These are phyloP conservation scores for Phytophthora pluvialis DNA, from an alignment of 352 stramenopile genomes.

Conservation along the genomic window DNA sequence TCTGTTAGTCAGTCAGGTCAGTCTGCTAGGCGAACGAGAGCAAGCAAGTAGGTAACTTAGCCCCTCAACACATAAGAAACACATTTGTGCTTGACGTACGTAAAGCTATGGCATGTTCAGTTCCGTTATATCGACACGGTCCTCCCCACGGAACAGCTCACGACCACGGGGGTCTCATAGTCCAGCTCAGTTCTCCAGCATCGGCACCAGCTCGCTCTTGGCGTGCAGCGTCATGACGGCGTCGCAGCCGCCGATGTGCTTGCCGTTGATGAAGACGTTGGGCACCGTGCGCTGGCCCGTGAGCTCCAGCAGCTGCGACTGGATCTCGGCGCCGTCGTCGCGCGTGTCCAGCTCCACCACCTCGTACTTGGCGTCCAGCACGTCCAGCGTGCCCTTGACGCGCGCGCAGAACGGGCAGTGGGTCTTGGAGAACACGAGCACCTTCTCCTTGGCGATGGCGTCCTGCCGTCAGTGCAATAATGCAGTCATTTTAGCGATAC, in stretches of 20 bases:
- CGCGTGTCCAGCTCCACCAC: constrained; percentile 76
- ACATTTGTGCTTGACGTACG: constrained; percentile 26
- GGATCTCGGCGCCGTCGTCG: constrained; percentile 91
- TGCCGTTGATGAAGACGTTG: constrained; percentile 98
- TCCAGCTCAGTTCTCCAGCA: constrained; percentile 55
- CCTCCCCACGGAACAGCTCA: no score
- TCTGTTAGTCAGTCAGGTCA: constrained; percentile 14
- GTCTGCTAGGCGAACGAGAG: constrained; percentile 12
- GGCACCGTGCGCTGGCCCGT: constrained; percentile 97
- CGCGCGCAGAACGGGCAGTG: constrained; percentile 93
- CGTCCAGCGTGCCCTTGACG: constrained; percentile 90
- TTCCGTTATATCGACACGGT: no score
- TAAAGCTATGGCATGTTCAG: constrained; percentile 26
- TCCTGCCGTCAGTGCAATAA: constrained; percentile 35
- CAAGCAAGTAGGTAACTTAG: constrained; percentile 25
- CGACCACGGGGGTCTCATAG: constrained; percentile 5
- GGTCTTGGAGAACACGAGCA: constrained; percentile 96
- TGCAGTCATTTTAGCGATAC: neutral
- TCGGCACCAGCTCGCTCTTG: constrained; percentile 55
- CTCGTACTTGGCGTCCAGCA: constrained; percentile 69
- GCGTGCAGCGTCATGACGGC: constrained; percentile 59
- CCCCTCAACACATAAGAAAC: constrained; percentile 15
- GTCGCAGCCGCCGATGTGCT: constrained; percentile 96
- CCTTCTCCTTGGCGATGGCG: constrained; percentile 67
- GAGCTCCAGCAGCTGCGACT: constrained; percentile 89